Base-by-base conservation (phyloP, 495 filamentous ascomycete species). In the Trichoderma gamsii region DNA sequence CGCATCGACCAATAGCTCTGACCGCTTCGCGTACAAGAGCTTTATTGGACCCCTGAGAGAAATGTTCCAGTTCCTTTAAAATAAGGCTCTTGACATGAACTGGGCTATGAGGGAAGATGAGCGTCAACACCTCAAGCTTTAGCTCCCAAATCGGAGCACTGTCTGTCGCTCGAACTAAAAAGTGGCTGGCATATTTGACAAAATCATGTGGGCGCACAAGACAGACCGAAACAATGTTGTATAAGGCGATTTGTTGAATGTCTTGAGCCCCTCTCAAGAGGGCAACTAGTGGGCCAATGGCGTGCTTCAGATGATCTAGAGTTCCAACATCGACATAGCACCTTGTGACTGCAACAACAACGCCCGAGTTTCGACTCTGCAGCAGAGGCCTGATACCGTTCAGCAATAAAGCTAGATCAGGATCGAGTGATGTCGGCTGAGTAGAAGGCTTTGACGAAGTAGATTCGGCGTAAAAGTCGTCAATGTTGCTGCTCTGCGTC, bases 191-290 rank as follows among this genome's bases (percentile, higher is more conserved):
- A 73, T 97, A 93, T 75, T 84, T 88, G 43, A 92, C 89, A 74
- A 99, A 98, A 8, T 87, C 83, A 61, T 87, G 81, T 0, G 95
- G 91, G 27, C 84, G 79, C 18, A 80, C 79, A 29, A 98, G 80
- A 70, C 90, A 92, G 61, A 98, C 90, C 46, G 90, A 89, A 64
- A 97, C 92, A 69, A 99, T 94, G 75, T 97, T 97, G 79, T 93
- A 90, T 8, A 99, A 85, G 11, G 91, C 93, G 67, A 97, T 85
- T 71, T 93, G 87, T 72, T 95, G 88, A 66, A 97, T 92, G 74
- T 97, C 93, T 69, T 89, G 87, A 15, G 91, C 88, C 41, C 88
- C 89, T 51, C 95, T 88, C 61, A 98, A 82, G 29, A 98, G 84
- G 41, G 93, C 90, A 38, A 97, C 84, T 18, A 99, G 80, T 2